Evolutionary conservation across 1,284 basidiomycete genomes (phyloP).

Genomic region (Ceratobasidium sp.): DNA sequence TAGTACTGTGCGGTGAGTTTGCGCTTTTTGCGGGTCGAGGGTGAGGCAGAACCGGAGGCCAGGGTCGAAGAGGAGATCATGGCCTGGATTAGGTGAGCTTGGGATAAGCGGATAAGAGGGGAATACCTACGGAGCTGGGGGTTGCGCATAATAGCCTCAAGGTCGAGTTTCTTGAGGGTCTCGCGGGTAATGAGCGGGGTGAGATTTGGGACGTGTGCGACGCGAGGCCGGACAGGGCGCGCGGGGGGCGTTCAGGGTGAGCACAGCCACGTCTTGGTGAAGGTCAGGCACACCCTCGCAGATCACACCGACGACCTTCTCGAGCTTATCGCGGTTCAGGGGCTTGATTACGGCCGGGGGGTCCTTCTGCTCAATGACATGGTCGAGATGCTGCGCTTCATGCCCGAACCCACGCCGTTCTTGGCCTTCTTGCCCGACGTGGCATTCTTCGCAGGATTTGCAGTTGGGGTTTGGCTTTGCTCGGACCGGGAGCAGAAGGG

Average conservation of each 20-base stretch:
- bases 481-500: conserved; percentile 38
- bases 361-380: conserved; percentile 96
- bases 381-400: conserved; percentile 23
- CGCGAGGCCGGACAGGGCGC: conserved; percentile 23
- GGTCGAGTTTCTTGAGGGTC: conserved; percentile 86
- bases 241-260: conserved; percentile 30
- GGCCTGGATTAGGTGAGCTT: conserved; percentile 62
- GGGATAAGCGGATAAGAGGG: conserved; percentile 53
- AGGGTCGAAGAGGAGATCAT: conserved; percentile 90
- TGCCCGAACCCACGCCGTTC: conserved; percentile 51
- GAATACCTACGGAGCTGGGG: conserved; percentile 81
- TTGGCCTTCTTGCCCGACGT: conserved; percentile 47
- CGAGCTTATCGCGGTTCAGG: no score
- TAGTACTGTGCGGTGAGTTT: conserved; percentile 86
- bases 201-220: conserved; percentile 58
- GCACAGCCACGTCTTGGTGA: conserved; percentile 21
- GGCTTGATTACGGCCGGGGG: no score
- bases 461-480: conserved; percentile 19
- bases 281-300: no score
- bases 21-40: conserved; percentile 76
- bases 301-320: no score
- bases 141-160: conserved; percentile 87
- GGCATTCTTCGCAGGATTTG: conserved; percentile 37
- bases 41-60: conserved; percentile 80
- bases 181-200: conserved; percentile 83